Conservation (phyloP, 164 flowering plant species). For the Malania oleifera region DNA sequence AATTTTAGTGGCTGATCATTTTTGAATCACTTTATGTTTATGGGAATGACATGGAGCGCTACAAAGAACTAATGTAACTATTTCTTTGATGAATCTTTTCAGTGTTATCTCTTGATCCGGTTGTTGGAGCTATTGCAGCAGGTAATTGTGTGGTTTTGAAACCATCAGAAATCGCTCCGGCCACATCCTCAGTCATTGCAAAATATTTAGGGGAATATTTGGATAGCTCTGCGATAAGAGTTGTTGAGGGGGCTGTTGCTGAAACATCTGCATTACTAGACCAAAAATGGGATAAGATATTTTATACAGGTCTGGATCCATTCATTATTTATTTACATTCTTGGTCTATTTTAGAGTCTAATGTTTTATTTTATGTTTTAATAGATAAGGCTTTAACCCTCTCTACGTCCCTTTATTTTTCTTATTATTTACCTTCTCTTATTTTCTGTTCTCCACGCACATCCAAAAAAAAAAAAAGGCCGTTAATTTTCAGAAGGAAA, state of each 20-base stretch:
- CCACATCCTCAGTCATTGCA: constrained; percentile 64
- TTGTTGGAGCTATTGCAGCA: constrained; percentile 89
- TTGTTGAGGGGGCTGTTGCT: constrained; percentile 74
- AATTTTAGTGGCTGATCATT: too few species aligned
- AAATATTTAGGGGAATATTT: constrained; percentile 46
- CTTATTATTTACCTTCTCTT: too few species aligned
- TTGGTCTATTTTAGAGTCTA: not conserved
- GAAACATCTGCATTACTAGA: constrained; percentile 76
- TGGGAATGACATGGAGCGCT: too few species aligned
- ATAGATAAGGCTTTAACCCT: too few species aligned
- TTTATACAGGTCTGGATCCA: constrained; percentile 61
- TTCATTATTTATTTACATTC: not conserved
- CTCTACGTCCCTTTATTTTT: too few species aligned
- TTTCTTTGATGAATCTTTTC: constrained; percentile 2
- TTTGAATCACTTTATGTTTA: too few species aligned
- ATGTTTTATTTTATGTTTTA: too few species aligned
- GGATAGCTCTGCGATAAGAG: constrained; percentile 66
- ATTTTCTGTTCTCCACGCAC: too few species aligned
- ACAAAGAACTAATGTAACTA: not conserved
- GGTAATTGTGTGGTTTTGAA: constrained; percentile 82
- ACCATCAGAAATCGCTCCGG: constrained; percentile 89
- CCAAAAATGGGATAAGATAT: constrained; percentile 93
- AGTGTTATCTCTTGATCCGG: constrained; percentile 86
- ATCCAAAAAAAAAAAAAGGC: too few species aligned
- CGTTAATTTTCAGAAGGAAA: too few species aligned